Percentiles rank a stretch among this genome's conserved stretches.
phyloP scores from a whole-genome alignment of 1,284 basidiomycete species.

The Cystobasidiaceae sp. region DNA sequence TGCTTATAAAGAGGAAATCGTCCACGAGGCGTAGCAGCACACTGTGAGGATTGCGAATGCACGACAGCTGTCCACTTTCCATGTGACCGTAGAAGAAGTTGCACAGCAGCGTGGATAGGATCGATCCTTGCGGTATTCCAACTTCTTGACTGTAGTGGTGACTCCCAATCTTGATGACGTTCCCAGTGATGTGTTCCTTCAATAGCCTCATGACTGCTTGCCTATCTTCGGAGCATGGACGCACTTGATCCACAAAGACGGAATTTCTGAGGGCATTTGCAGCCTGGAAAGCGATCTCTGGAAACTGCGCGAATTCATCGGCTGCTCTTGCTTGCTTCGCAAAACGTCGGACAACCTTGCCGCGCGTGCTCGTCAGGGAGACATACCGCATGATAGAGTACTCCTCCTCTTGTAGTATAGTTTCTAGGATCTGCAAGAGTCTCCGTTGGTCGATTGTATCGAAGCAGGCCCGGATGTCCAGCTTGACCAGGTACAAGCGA shows the following conservation, averaged over 20 bases:
- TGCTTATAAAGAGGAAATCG: constrained; percentile 87
- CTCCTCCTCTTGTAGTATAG: constrained; percentile 50
- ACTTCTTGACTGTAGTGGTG: constrained; percentile 76
- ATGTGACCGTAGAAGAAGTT: constrained; percentile 85
- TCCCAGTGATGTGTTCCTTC: constrained; percentile 81
- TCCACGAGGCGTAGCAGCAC: constrained; percentile 82
- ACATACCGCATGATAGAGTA: constrained; percentile 61
- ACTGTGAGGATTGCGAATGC: constrained; percentile 57
- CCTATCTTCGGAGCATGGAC: constrained; percentile 56
- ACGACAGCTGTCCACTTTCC: constrained; percentile 62
- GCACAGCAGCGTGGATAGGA: constrained; percentile 81
- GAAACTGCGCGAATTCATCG: constrained; percentile 58
- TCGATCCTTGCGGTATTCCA: constrained; percentile 94
- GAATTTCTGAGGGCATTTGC: constrained; percentile 65
- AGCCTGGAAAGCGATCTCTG: constrained; percentile 61
- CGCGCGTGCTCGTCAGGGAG: constrained; percentile 54
- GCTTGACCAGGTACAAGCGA: constrained; percentile 87
- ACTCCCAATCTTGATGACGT: constrained; percentile 82
- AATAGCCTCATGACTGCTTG: constrained; percentile 66
- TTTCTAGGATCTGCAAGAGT: constrained; percentile 68
- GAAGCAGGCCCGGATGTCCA: constrained; percentile 92
- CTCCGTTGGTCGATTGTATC: constrained; percentile 91
- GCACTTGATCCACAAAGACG: constrained; percentile 78
- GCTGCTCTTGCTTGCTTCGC: constrained; percentile 62
- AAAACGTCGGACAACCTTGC: constrained; percentile 57